Evolutionary conservation across 257 asterid genomes (phyloP).

Genomic region (Solanum chaucha): DNA sequence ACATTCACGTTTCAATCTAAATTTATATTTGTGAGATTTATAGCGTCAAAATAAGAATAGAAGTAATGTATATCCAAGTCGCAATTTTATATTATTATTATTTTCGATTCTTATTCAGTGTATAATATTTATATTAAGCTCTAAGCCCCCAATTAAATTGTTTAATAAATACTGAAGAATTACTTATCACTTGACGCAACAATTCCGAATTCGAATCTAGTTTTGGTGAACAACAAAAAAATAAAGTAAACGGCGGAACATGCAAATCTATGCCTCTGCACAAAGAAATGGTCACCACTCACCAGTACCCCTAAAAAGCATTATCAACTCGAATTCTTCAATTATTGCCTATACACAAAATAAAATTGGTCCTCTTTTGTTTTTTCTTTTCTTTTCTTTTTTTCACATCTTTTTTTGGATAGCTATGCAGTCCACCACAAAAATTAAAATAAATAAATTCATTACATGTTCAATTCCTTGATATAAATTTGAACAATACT

Average conservation of each 20-base stretch:
- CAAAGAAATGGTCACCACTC: neutral
- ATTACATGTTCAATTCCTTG: neutral
- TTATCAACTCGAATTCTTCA: constrained; percentile 4
- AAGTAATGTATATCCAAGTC: neutral
- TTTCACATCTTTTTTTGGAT: neutral
- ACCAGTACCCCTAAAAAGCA: neutral
- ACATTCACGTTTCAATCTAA: neutral
- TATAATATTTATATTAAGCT: rapidly evolving
- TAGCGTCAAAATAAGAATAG: neutral
- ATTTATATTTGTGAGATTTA: neutral
- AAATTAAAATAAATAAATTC: neutral
- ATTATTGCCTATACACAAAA: neutral
- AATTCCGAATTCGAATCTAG: neutral
- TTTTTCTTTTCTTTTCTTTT: neutral
- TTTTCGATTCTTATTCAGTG: neutral
- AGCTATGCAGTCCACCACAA: neutral
- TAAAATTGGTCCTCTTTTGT: neutral
- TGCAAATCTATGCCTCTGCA: constrained; percentile 4
- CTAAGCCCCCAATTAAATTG: rapidly evolving
- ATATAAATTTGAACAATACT: neutral
- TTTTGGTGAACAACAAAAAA: constrained; percentile 13
- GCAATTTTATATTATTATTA: too few species aligned
- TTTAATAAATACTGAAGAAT: neutral
- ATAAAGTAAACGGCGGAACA: constrained; percentile 35
- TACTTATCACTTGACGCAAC: neutral